phyloP scores from a whole-genome alignment of 1,139 yeast species.

The Suhomyces ambrosiae region DNA sequence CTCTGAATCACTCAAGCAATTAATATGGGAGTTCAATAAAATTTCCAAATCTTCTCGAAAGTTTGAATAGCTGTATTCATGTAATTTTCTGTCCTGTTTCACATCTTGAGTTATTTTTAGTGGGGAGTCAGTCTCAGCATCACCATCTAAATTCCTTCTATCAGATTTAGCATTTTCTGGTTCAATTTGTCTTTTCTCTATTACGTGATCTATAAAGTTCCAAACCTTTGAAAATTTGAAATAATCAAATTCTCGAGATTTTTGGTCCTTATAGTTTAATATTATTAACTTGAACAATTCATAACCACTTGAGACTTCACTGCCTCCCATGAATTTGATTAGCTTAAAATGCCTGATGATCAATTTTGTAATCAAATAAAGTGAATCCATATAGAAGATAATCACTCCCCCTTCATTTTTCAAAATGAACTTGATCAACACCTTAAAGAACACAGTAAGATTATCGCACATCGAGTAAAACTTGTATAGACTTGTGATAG shows the following conservation, averaged over 20 bases:
- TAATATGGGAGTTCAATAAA: slow-evolving; percentile 18
- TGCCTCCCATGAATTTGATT: slow-evolving; percentile 34
- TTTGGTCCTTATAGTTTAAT: slow-evolving; percentile 38
- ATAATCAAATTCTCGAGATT: slow-evolving; percentile 35
- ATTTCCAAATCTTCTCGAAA: slow-evolving; percentile 33
- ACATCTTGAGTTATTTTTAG: slow-evolving; percentile 27
- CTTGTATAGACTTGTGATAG: slow-evolving; percentile 36
- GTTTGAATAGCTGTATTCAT: slow-evolving; percentile 15
- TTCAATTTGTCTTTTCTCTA: slow-evolving; percentile 23
- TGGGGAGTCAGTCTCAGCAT: slow-evolving; percentile 6
- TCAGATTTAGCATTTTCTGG: background rate
- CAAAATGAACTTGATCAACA: slow-evolving; percentile 38
- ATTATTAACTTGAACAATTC: slow-evolving; percentile 41
- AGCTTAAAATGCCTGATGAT: slow-evolving; percentile 41
- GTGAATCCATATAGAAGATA: slow-evolving; percentile 44
- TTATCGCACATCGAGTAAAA: slow-evolving; percentile 38
- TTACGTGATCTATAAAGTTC: slow-evolving; percentile 38
- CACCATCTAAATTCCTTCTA: slow-evolving; percentile 1
- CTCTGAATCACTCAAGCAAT: slow-evolving; percentile 22
- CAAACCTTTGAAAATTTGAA: slow-evolving; percentile 38
- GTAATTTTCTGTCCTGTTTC: slow-evolving; percentile 4
- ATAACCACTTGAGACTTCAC: slow-evolving; percentile 25
- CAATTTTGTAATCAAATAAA: slow-evolving; percentile 39
- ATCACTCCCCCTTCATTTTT: slow-evolving; percentile 47
- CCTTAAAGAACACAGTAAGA: slow-evolving; percentile 45